Evolutionary conservation across 805 yeast genomes (phyloP).

Genomic region (Ogataea trehaloabstinens): DNA sequence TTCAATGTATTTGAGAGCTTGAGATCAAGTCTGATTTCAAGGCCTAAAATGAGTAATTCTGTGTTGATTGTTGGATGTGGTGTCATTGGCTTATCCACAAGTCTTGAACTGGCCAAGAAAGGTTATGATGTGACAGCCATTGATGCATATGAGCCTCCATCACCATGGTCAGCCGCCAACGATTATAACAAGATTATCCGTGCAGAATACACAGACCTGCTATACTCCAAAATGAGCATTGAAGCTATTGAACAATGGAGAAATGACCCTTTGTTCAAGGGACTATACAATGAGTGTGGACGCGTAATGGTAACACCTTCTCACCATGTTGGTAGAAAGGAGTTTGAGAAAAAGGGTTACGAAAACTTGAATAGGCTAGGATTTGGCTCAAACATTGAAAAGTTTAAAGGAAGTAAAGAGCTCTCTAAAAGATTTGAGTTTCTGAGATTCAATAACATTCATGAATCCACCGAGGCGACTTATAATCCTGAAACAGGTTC

Average conservation of each 20-base stretch:
- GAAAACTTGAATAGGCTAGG: slow-evolving; percentile 32
- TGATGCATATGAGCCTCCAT: slow-evolving; percentile 41
- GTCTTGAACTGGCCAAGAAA: slow-evolving; percentile 32
- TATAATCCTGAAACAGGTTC: slow-evolving; percentile 42
- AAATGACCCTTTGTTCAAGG: slow-evolving; percentile 32
- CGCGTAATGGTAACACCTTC: slow-evolving; percentile 39
- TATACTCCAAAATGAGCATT: slow-evolving; percentile 41
- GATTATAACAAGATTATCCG: slow-evolving; percentile 52
- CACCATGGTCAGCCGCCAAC: slow-evolving; percentile 44
- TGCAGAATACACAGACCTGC: slow-evolving; percentile 43
- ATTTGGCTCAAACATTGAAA: slow-evolving; percentile 29
- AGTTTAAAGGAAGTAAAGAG: slow-evolving; percentile 31
- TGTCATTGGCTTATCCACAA: slow-evolving; percentile 32
- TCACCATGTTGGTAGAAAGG: slow-evolving; percentile 32
- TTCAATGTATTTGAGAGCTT: neutral
- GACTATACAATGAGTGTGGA: slow-evolving; percentile 40
- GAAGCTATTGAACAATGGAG: slow-evolving; percentile 45
- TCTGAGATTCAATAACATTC: slow-evolving; percentile 16
- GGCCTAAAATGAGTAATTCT: slow-evolving; percentile 10
- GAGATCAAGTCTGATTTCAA: neutral
- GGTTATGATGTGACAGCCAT: slow-evolving; percentile 35
- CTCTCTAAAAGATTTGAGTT: slow-evolving; percentile 25
- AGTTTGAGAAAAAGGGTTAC: slow-evolving; percentile 38
- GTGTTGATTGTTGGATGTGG: slow-evolving; percentile 1
- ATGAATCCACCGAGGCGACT: slow-evolving; percentile 15